Evolutionary conservation across 1,284 basidiomycete genomes (phyloP).

Genomic region (Austroboletus niveus): DNA sequence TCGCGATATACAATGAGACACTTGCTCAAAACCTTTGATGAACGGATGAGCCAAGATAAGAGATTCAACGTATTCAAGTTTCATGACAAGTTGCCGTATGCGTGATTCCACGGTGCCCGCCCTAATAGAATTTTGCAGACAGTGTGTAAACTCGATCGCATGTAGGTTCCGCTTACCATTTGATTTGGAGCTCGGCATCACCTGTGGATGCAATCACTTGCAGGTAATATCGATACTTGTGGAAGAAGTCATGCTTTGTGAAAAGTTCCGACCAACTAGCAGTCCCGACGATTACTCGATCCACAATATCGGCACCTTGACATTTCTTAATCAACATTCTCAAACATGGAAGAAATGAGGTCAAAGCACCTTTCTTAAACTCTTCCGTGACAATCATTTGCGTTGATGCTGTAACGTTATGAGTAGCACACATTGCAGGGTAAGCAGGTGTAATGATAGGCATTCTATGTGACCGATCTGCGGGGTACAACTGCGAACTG

Average conservation of each 20-base stretch:
- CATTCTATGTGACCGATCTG: conserved; percentile 94
- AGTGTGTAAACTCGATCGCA: conserved; percentile 1
- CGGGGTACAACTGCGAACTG: conserved; percentile 75
- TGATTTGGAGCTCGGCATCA: conserved; percentile 83
- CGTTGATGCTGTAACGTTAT: conserved; percentile 95
- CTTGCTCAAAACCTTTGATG: conserved; percentile 91
- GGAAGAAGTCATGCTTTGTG: conserved; percentile 94
- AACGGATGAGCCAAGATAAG: conserved; percentile 93
- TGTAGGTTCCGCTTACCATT: conserved; percentile 66
- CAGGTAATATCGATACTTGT: conserved; percentile 97
- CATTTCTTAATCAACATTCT: conserved; percentile 2
- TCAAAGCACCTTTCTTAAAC: conserved; percentile 78
- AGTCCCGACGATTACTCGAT: conserved; percentile 84
- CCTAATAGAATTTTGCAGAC: conserved; percentile 46
- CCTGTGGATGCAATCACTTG: conserved; percentile 94
- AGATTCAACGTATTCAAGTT: conserved; percentile 93
- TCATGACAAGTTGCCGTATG: conserved; percentile 94
- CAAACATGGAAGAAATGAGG: background rate
- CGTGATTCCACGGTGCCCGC: conserved; percentile 96
- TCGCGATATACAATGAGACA: conserved; percentile 79
- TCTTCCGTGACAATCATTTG: conserved; percentile 97
- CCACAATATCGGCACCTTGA: conserved; percentile 87
- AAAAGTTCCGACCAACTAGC: conserved; percentile 94
- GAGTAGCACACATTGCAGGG: conserved; percentile 99
- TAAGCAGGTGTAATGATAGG: conserved; percentile 99